Conservation (phyloP, 2,329 filamentous ascomycete genomes). For the Trichoderma sp. region DNA sequence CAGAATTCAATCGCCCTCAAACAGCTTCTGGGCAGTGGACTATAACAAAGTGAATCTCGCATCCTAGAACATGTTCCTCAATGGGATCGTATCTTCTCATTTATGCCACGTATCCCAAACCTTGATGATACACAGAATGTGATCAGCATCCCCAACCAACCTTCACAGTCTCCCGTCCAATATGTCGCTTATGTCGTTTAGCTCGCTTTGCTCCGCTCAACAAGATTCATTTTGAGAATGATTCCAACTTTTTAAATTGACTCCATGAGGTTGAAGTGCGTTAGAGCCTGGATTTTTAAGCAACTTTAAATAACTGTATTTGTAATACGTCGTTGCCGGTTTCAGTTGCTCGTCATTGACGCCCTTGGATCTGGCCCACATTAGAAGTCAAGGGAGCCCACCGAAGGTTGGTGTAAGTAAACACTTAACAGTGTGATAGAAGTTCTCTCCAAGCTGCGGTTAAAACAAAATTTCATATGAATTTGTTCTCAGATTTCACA, state of each 20-base stretch:
- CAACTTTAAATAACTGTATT: background rate
- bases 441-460: background rate
- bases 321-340: background rate
- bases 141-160: accelerated
- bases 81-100: too few species aligned
- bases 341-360: background rate
- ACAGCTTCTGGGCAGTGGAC: too few species aligned
- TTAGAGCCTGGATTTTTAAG: background rate
- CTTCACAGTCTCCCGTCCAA: background rate
- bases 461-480: background rate
- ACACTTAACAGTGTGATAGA: too few species aligned
- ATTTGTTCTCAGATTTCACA: background rate
- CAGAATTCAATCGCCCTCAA: too few species aligned
- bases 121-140: background rate
- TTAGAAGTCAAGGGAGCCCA: background rate
- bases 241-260: background rate
- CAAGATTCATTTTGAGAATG: background rate
- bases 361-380: background rate
- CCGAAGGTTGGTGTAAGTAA: background rate
- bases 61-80: too few species aligned
- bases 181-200: background rate
- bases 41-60: too few species aligned
- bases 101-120: background rate
- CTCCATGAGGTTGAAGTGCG: background rate
- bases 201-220: background rate